Evolutionary conservation across 768 basidiomycete genomes (phyloP).

Genomic region (Chiua virens): DNA sequence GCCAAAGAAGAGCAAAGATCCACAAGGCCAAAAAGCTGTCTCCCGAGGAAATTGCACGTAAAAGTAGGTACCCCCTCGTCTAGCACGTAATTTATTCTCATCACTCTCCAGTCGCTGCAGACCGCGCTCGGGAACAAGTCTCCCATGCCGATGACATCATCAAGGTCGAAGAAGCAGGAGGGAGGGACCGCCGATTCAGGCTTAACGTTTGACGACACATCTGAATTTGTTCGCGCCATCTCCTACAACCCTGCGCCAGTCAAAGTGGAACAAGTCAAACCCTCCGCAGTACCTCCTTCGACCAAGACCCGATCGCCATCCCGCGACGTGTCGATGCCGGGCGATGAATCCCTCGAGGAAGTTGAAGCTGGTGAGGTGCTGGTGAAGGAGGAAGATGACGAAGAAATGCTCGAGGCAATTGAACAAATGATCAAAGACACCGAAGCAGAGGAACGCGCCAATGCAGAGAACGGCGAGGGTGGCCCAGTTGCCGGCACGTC

Average conservation of each 20-base stretch:
- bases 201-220: constrained; percentile 92
- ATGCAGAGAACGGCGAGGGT: constrained; percentile 32
- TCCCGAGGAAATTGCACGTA: constrained; percentile 79
- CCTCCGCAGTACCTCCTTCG: constrained; percentile 23
- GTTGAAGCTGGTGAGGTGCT: constrained; percentile 80
- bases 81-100: not conserved
- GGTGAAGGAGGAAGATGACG: constrained; percentile 78
- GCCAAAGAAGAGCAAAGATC: constrained; percentile 79
- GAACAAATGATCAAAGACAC: constrained; percentile 65
- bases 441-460: constrained; percentile 52
- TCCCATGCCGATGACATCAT: constrained; percentile 37
- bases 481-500: constrained; percentile 56
- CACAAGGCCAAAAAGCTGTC: constrained; percentile 73
- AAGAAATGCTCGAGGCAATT: constrained; percentile 77
- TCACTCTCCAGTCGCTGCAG: constrained; percentile 54
- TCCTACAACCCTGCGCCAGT: constrained; percentile 60
- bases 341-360: constrained; percentile 67
- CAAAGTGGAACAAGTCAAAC: constrained; percentile 48
- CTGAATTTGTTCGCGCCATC: constrained; percentile 91
- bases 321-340: constrained; percentile 57
- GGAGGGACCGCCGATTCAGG: constrained; percentile 42
- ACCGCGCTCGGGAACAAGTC: constrained; percentile 55
- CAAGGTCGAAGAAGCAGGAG: constrained; percentile 49
- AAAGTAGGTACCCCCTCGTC: constrained; percentile 48
- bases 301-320: constrained; percentile 41